Evolutionary conservation across 768 basidiomycete genomes (phyloP), one percentile per base, ranked within the genome.

Genomic region (Lactarius hatsudake): DNA sequence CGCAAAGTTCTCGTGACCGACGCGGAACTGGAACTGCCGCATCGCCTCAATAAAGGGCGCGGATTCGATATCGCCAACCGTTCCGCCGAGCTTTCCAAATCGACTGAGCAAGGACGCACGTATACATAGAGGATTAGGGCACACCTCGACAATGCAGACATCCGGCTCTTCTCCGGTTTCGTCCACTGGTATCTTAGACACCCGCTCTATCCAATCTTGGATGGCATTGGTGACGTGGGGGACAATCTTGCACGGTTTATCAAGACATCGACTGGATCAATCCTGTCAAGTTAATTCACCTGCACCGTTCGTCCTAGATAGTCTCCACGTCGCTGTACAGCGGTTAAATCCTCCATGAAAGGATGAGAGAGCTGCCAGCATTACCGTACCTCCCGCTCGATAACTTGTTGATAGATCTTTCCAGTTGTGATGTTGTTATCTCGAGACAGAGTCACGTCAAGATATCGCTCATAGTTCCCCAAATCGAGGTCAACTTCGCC

Each of bases 21-120:
- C 96, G 64, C 96, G 89, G 82, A 98, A 98, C 75, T 99, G 96
- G 83, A 99, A 99, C 77, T 99, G 96, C n/a, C 96, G 88, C 91
- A 99, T 95, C 0, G 96, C 96, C 77, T 99, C 96, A 56, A 99
- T 83, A 77, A 99, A 99, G 2, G 96, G 96, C 3, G 96, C 96
- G 7, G 94, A 97, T 74, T 99, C 96, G 75, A 99, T 99, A 74
- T 99, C 96, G 55, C 96, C 96, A 18, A 99, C 96, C 0, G 96
- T 99, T 26, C 96, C 96, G 64, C 96, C 96, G 68, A 99, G 90
- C 94, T 96, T n/a, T 5, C 32, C 38, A 54, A 34, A 8, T 3
- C 20, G 4, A n/a, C 10, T 63, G 18, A 63, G 57, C n/a, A 53
- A 40, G 51, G 15, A 51, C 9, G 30, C 56, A 45, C 38, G 45